These are phyloP conservation scores for Annulohypoxylon nitens DNA, from an alignment of 495 filamentous ascomycete genomes.

Conservation along the genomic window DNA sequence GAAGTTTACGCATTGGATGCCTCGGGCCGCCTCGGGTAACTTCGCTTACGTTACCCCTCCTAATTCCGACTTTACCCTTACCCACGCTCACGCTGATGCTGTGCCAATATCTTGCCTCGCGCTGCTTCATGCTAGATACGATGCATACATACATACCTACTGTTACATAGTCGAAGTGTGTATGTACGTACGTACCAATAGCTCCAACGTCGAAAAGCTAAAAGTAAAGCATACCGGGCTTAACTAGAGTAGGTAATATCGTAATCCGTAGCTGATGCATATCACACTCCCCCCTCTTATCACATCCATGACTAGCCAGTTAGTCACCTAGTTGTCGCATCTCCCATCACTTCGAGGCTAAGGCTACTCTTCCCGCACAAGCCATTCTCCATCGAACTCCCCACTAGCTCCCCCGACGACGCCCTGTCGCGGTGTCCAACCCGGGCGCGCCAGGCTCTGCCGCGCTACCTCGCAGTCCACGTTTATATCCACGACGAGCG, in stretches of 20 bases:
- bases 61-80: conserved; percentile 8
- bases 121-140: conserved; percentile 9
- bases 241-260: conserved; percentile 2
- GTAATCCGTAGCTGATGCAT: not conserved
- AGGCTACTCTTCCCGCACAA: conserved; percentile 45
- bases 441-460: conserved; percentile 75
- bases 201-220: not conserved
- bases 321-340: too few relatives aligned
- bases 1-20: conserved; percentile 10
- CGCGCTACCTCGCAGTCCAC: conserved; percentile 87
- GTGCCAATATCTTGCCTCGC: not conserved
- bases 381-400: conserved; percentile 56
- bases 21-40: conserved; percentile 42
- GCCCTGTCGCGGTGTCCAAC: conserved; percentile 69
- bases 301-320: too few relatives aligned
- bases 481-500: conserved; percentile 86
- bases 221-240: not conserved
- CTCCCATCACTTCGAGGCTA: too few relatives aligned
- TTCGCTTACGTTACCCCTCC: conserved; percentile 29
- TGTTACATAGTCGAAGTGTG: not conserved
- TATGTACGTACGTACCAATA: not conserved
- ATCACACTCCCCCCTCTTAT: not conserved
- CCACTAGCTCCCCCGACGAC: conserved; percentile 41
- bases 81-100: not conserved
- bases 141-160: conserved; percentile 12